These are phyloP conservation scores for Cytospora paraplurivora DNA, from an alignment of 2,329 filamentous ascomycete genomes.

Conservation along the genomic window DNA sequence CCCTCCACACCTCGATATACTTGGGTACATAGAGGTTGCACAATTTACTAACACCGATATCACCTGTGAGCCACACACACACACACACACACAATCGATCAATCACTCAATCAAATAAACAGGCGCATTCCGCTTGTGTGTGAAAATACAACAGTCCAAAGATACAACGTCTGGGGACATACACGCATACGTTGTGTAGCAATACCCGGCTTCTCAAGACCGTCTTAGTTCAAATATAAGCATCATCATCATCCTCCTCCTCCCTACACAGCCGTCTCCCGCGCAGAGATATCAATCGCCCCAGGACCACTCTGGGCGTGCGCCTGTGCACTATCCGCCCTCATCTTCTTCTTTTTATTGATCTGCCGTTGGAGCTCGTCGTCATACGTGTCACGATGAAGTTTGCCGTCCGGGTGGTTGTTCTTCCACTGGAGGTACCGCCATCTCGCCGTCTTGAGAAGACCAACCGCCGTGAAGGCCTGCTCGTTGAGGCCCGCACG, in stretches of 20 bases:
- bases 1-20: no score
- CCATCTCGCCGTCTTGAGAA: background rate
- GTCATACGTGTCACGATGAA: slow-evolving; percentile 22
- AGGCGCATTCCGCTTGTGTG: no score
- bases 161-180: background rate
- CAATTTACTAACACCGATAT: no score
- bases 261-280: background rate
- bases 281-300: slow-evolving; percentile 29
- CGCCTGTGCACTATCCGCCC: background rate
- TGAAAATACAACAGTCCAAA: no score
- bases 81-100: no score
- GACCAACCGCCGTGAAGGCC: background rate
- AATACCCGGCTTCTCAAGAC: no score
- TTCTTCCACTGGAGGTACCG: slow-evolving; percentile 17
- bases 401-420: slow-evolving; percentile 8
- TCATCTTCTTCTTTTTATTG: slow-evolving; percentile 14
- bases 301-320: slow-evolving; percentile 29
- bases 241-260: background rate
- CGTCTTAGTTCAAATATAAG: no score
- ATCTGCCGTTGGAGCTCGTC: slow-evolving; percentile 21
- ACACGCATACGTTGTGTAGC: background rate
- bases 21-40: no score
- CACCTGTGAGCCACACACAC: no score
- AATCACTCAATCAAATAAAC: no score
- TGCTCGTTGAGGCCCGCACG: slow-evolving; percentile 3